Evolutionary conservation across 441 rosid genomes (phyloP), one percentile per base, ranked within the genome.

Genomic region (Croton laevigatus): DNA sequence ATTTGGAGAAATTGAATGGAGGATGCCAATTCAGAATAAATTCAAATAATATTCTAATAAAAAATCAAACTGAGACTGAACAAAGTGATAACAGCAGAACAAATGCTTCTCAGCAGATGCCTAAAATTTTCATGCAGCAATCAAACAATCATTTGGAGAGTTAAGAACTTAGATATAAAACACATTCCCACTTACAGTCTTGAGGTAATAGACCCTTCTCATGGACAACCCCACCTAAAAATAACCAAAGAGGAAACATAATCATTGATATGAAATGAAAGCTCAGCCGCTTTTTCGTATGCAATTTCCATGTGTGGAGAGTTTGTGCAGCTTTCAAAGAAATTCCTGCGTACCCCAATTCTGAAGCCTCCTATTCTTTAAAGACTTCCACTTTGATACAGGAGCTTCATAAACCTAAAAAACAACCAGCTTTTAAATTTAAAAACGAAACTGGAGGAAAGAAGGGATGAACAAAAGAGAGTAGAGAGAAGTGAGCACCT

Each of bases 151-250:
- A 10, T 16, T 1, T 36, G 8, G 6, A 46, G 10, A 65, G 54
- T 8, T 34, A 38, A 46, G 20, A 42, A 9, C 44, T 40, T 2
- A 42, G 40, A 46, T 36, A 46, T 36, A 53, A 38, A 57, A 8
- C 27, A 20, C 22, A 22, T 52, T 45, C 38, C 48, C 61, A 82
- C 97, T 87, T 82, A 93, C 98, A 78, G 36, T 87, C 89, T 80
- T 89, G 97, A 27, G 96, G 88, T 32, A 94, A 80, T 61, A 91
- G 92, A 79, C 98, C 97, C 82, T 94, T 94, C 81, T 90, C 96
- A 77, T 88, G 97, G 62, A 94, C 98, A 73, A 91, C 76, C 52
- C 98, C 98, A 55, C 98, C 98, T 94, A 85, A 62, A 75, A 62
- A 36, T 16, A 45, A 38, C 17, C 72, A 82, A 62, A 61, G 58